Evolutionary conservation across 192 early-diverging fungal species (phyloP).

Genomic region (Backusella morwellensis): DNA sequence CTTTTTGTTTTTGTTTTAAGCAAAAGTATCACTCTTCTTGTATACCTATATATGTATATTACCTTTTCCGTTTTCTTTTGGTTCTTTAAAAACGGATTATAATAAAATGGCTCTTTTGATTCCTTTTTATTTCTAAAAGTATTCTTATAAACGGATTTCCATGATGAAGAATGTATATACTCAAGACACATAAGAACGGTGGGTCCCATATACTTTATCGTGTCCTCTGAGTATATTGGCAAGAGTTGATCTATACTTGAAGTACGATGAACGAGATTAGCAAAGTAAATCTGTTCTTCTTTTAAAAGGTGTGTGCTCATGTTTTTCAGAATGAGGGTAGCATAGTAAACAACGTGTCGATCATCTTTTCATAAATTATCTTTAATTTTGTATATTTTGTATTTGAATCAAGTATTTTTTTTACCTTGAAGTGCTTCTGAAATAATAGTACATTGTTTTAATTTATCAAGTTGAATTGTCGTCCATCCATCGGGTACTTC

Average conservation of each 20-base stretch:
- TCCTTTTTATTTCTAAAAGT: constrained; percentile 26
- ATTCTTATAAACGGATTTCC: constrained; percentile 56
- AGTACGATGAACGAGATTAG: constrained; percentile 45
- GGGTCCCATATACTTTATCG: constrained; percentile 45
- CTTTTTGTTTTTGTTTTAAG: neutral
- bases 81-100: constrained; percentile 71
- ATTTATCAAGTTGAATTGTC: constrained; percentile 66
- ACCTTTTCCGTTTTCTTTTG: constrained; percentile 41
- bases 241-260: constrained; percentile 40
- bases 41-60: neutral
- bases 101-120: constrained; percentile 65
- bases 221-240: constrained; percentile 18
- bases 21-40: neutral
- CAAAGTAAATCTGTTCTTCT: constrained; percentile 61
- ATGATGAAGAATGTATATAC: constrained; percentile 45
- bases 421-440: constrained; percentile 66
- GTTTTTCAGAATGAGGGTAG: constrained; percentile 58
- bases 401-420: neutral
- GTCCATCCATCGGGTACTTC: constrained; percentile 63
- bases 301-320: constrained; percentile 51
- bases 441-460: constrained; percentile 71
- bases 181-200: constrained; percentile 51
- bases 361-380: constrained; percentile 42
- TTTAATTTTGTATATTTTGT: neutral
- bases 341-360: constrained; percentile 51